phyloP scores from a whole-genome alignment of 345 rosid genomes.

The Brassica rapa region DNA sequence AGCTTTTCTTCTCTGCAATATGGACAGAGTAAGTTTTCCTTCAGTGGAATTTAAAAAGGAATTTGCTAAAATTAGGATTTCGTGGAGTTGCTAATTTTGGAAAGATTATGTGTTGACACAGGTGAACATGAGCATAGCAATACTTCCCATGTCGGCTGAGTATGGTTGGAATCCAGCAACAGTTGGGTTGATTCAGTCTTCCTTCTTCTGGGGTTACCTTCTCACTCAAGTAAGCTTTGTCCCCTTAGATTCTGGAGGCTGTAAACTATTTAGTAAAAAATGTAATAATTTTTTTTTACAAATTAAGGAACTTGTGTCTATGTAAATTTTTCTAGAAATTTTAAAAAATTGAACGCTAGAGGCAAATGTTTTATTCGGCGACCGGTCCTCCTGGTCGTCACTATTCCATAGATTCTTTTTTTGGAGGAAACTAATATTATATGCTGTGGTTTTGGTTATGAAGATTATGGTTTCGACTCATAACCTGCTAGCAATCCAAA shows the following conservation, averaged over 20 bases:
- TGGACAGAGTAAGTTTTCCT: slow-evolving; percentile 71
- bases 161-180: slow-evolving; percentile 82
- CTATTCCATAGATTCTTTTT: no score
- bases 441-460: background rate
- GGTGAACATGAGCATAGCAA: slow-evolving; percentile 98
- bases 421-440: background rate
- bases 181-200: slow-evolving; percentile 89
- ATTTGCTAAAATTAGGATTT: slow-evolving; percentile 15
- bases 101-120: slow-evolving; percentile 43
- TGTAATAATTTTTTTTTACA: no score
- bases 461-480: background rate
- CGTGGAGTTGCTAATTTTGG: slow-evolving; percentile 26
- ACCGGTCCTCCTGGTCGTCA: no score
- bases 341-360: no score
- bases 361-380: no score
- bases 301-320: no score
- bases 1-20: slow-evolving; percentile 84
- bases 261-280: no score
- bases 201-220: slow-evolving; percentile 97
- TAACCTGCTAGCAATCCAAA: background rate
- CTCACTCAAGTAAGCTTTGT: slow-evolving; percentile 66
- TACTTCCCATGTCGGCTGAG: slow-evolving; percentile 99
- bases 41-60: background rate
- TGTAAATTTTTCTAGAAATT: no score
- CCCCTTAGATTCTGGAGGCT: no score